Evolutionary conservation across 2,329 filamentous ascomycete species (phyloP).

Genomic region (Xylariaceae sp.): DNA sequence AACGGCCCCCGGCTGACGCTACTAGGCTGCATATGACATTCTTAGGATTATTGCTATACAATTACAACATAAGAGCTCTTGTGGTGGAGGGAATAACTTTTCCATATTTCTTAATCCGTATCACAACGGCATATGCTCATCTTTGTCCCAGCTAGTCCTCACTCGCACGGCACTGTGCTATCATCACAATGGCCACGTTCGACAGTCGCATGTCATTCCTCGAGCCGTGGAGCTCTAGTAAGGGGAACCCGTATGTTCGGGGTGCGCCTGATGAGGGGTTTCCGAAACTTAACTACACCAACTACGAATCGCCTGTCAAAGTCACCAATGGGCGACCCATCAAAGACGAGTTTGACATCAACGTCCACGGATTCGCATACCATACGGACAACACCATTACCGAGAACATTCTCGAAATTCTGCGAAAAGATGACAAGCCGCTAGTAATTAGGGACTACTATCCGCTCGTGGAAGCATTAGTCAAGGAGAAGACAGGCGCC

Average conservation of each 20-base stretch:
- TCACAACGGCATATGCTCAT: no score
- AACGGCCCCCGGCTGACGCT: no score
- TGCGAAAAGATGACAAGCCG: background rate
- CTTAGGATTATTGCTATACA: no score
- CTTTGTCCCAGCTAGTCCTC: no score
- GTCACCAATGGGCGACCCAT: conserved; percentile 10
- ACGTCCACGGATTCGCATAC: no score
- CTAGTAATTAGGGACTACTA: conserved; percentile 9
- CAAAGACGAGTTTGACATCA: conserved; percentile 10
- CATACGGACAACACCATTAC: background rate
- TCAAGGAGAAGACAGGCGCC: conserved; percentile 21
- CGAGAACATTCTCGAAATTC: background rate
- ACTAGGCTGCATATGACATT: no score
- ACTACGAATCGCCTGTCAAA: conserved; percentile 4
- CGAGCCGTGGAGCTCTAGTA: conserved; percentile 4
- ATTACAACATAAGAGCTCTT: no score
- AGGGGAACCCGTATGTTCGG: conserved; percentile 12
- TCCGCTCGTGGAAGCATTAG: conserved; percentile 9
- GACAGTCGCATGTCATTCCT: conserved; percentile 16
- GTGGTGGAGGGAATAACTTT: no score
- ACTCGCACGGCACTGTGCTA: no score
- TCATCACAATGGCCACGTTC: conserved; percentile 7
- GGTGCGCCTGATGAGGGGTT: conserved; percentile 1
- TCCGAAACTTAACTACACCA: conserved; percentile 1
- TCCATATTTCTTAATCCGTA: no score